These are phyloP conservation scores for Bidens hawaiensis DNA, from an alignment of 140 eudicot species.

Conservation along the genomic window DNA sequence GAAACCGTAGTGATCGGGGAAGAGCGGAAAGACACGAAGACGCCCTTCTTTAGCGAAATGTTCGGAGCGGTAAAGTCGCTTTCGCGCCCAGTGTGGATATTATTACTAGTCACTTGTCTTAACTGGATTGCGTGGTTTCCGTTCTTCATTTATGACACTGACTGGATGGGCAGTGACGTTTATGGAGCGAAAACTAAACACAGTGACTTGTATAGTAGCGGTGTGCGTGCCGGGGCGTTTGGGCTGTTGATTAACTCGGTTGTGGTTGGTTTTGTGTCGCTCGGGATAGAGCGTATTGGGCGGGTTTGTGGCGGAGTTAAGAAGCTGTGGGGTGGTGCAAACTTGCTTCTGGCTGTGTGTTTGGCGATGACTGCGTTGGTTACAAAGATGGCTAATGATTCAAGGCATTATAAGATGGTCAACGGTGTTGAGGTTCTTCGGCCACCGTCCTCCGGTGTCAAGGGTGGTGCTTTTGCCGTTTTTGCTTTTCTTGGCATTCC, in stretches of 20 bases:
- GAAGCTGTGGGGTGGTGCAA: conserved; percentile 51
- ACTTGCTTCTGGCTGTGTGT: conserved; percentile 41
- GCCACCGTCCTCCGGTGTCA: conserved; percentile 12
- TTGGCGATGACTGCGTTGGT: conserved; percentile 44
- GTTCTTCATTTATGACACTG: conserved; percentile 52
- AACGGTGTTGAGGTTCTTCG: neutral
- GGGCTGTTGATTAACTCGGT: conserved; percentile 56
- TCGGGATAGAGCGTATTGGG: conserved; percentile 25
- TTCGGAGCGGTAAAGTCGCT: conserved; percentile 39
- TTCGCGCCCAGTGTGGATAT: conserved; percentile 47
- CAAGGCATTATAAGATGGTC: neutral
- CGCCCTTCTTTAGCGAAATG: conserved; percentile 45
- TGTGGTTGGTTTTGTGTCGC: conserved; percentile 47
- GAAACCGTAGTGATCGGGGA: neutral
- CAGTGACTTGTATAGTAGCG: conserved; percentile 37
- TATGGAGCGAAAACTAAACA: conserved; percentile 46
- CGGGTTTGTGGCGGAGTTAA: conserved; percentile 34
- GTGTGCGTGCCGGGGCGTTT: conserved; percentile 60
- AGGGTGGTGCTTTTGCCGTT: conserved; percentile 47
- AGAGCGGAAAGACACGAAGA: too few species aligned
- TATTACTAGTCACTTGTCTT: conserved; percentile 45
- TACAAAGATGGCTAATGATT: conserved; percentile 39
- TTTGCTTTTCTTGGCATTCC: conserved; percentile 56
- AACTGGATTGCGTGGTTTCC: conserved; percentile 82
- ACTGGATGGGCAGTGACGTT: conserved; percentile 66